Conservation (phyloP, 345 rosid genomes). For the Cochlearia excelsa region DNA sequence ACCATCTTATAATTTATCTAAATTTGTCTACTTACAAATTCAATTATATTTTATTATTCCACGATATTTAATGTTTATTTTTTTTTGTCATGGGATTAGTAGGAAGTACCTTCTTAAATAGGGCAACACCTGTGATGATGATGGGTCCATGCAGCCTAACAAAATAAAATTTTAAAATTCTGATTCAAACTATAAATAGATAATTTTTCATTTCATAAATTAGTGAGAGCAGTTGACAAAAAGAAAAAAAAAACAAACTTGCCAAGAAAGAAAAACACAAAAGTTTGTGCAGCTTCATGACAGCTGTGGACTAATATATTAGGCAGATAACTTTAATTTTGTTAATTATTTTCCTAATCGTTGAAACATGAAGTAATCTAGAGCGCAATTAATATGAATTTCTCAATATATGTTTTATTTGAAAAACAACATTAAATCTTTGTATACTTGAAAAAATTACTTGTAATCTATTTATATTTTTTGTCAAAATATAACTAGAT, state of each 20-base stretch:
- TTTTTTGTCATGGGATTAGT: conserved; percentile 7
- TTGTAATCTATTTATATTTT: too few relatives aligned
- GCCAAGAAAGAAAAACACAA: background rate
- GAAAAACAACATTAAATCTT: too few relatives aligned
- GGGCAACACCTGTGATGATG: conserved; percentile 19
- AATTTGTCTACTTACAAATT: background rate
- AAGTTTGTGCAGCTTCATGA: conserved; percentile 1
- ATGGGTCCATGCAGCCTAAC: conserved; percentile 24
- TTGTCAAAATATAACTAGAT: too few relatives aligned
- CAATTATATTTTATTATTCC: background rate
- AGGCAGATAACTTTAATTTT: background rate
- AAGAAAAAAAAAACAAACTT: background rate
- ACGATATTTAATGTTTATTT: background rate
- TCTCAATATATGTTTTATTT: too few relatives aligned
- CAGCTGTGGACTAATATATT: conserved; percentile 12
- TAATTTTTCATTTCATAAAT: too few relatives aligned
- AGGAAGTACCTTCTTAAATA: conserved; percentile 17
- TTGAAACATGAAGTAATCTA: background rate
- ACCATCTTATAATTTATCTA: conserved; percentile 11
- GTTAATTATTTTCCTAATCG: background rate
- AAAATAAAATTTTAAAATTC: background rate
- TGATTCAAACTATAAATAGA: too few relatives aligned
- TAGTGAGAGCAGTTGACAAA: background rate
- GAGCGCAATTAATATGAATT: too few relatives aligned
- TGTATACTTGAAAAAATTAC: too few relatives aligned